These are phyloP conservation scores for Xylona heveae DNA, from an alignment of 495 filamentous ascomycete genomes.

Conservation along the genomic window DNA sequence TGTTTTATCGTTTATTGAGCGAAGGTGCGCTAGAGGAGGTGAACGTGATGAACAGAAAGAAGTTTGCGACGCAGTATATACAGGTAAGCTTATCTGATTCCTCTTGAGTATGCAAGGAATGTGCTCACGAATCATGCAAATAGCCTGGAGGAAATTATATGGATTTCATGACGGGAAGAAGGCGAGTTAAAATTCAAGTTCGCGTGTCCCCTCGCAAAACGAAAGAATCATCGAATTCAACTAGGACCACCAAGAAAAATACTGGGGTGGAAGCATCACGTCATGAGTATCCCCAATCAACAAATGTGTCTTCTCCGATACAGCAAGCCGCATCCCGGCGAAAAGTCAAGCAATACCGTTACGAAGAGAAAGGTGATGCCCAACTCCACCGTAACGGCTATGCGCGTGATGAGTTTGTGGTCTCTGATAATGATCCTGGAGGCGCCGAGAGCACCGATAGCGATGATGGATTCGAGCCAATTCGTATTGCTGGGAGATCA, in stretches of 20 bases:
- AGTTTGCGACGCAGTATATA: constrained; percentile 40
- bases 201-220: constrained; percentile 29
- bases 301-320: constrained; percentile 70
- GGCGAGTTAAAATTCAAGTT: constrained; percentile 35
- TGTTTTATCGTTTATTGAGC: constrained; percentile 38
- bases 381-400: constrained; percentile 22
- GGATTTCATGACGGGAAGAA: constrained; percentile 27
- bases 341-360: constrained; percentile 17
- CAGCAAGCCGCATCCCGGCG: constrained; percentile 29
- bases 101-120: constrained; percentile 2
- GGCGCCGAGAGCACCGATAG: constrained; percentile 19
- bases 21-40: constrained; percentile 38
- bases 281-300: constrained; percentile 38
- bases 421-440: constrained; percentile 22
- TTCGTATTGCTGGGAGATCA: constrained; percentile 20
- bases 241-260: constrained; percentile 9
- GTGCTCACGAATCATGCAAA: too few relatives aligned
- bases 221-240: constrained; percentile 9
- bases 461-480: constrained; percentile 36
- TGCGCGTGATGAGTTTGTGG: constrained; percentile 28
- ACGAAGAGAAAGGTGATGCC: constrained; percentile 14
- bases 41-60: constrained; percentile 33
- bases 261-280: constrained; percentile 14
- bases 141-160: constrained; percentile 29
- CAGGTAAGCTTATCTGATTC: constrained; percentile 17